Evolutionary conservation across 495 filamentous ascomycete genomes (phyloP).

Genomic region (Penicillium psychrofluorescens): DNA sequence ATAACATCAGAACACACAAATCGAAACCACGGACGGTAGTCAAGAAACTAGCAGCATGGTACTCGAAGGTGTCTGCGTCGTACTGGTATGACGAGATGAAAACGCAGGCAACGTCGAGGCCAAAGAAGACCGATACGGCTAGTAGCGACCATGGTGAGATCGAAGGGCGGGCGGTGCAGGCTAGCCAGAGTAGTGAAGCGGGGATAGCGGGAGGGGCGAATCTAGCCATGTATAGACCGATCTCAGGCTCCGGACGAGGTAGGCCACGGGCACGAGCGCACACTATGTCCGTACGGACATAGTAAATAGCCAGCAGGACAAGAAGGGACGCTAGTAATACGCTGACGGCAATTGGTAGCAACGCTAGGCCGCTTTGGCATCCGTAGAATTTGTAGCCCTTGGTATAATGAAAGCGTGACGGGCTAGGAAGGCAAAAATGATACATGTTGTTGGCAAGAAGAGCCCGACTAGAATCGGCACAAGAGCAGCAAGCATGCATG

Average conservation of each 20-base stretch:
- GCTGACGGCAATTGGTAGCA: slow-evolving; percentile 48
- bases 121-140: slow-evolving; percentile 34
- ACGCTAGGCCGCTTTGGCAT: slow-evolving; percentile 44
- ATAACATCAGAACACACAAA: too few species aligned
- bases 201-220: slow-evolving; percentile 45
- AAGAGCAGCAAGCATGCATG: slow-evolving; percentile 30
- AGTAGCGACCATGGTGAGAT: slow-evolving; percentile 45
- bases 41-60: slow-evolving; percentile 24
- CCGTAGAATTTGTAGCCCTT: slow-evolving; percentile 39
- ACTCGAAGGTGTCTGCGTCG: slow-evolving; percentile 42
- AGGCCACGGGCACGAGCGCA: slow-evolving; percentile 2
- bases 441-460: slow-evolving; percentile 42
- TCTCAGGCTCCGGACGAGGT: slow-evolving; percentile 43
- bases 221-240: slow-evolving; percentile 49
- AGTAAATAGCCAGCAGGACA: slow-evolving; percentile 34
- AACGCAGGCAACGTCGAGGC: slow-evolving; percentile 37
- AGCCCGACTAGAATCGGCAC: slow-evolving; percentile 25
- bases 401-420: slow-evolving; percentile 50
- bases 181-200: slow-evolving; percentile 52
- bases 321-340: slow-evolving; percentile 30
- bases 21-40: slow-evolving; percentile 32
- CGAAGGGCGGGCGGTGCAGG: slow-evolving; percentile 36
- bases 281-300: slow-evolving; percentile 6
- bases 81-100: slow-evolving; percentile 42
- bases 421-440: slow-evolving; percentile 53